These are phyloP conservation scores for Agrocybe chaxingu DNA, from an alignment of 768 basidiomycete genomes.

Conservation along the genomic window DNA sequence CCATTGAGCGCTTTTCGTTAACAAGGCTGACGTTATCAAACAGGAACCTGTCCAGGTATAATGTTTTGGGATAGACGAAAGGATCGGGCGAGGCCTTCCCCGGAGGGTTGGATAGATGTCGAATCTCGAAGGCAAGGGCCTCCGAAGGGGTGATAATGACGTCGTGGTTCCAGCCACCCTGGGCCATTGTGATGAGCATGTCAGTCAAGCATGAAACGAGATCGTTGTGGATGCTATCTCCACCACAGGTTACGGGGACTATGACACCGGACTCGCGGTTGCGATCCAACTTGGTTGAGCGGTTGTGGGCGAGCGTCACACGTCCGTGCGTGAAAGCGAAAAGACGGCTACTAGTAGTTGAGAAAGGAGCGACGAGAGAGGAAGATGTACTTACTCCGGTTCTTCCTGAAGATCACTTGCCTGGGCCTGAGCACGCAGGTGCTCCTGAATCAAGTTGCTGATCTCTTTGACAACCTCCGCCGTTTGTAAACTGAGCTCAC, in stretches of 20 bases:
- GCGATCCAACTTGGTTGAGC: constrained; percentile 17
- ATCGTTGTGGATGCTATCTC: constrained; percentile 42
- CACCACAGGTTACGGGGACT: constrained; percentile 50
- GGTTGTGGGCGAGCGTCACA: constrained; percentile 30
- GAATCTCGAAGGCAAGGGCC: constrained; percentile 56
- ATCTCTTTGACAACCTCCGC: constrained; percentile 52
- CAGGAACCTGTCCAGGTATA: constrained; percentile 75
- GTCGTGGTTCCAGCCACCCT: constrained; percentile 38
- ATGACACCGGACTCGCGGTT: constrained; percentile 35
- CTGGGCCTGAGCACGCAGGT: constrained; percentile 33
- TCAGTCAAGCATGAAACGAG: constrained; percentile 55
- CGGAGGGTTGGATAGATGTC: constrained; percentile 11
- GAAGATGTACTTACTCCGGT: constrained; percentile 26
- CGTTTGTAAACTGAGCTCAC: not conserved
- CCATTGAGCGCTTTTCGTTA: constrained; percentile 31
- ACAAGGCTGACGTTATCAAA: constrained; percentile 49
- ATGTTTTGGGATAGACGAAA: constrained; percentile 59
- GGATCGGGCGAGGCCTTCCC: constrained; percentile 30
- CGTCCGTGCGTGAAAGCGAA: constrained; percentile 57
- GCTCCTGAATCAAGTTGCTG: constrained; percentile 39
- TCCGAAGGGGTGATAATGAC: constrained; percentile 64
- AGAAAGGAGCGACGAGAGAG: not conserved
- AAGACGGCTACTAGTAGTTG: constrained; percentile 29
- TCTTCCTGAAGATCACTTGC: constrained; percentile 20
- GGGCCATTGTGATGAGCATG: constrained; percentile 31